Base-by-base conservation (phyloP, 1,284 basidiomycete genomes). In the Peniophora sp. region DNA sequence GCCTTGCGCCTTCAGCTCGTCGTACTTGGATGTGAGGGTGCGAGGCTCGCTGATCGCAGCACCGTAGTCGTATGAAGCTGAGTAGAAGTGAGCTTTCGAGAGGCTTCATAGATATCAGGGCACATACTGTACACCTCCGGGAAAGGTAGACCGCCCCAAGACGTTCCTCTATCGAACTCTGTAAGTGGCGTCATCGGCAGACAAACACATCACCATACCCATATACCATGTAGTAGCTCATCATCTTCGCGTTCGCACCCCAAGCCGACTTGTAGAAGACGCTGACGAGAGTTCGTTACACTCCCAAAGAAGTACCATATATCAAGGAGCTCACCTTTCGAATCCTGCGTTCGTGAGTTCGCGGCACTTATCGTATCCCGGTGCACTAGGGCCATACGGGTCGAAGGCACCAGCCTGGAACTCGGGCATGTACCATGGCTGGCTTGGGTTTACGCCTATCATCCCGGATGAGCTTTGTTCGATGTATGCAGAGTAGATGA, bases 181-280 rank as follows among this genome's bases (percentile, higher is more conserved):
- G 47, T 17, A 55, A 8, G 20, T 47, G 51, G 23, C n/a, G 24
- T 22, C 34, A 1, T 3, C 3, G 37, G 14, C 20, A 22, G 49
- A 17, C 37, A 15, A 22, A 41, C 41, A 24, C 23, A 12, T 52
- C 12, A n/a, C 39, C 69, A 27, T 61, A 84, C 84, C 84, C 85
- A 56, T 81, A 88, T 51, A 86, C 60, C 87, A 89, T 89, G 64
- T 90, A 90, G 58, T 85, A 86, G 56, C 77, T 88, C 48, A 88
- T 79, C 51, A 89, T 56, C 60, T 89, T 88, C 2, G 78, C 83
- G 62, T 89, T 89, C 41, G 78, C 75, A 2, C 87, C 85, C 84
- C 84, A 88, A 43, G 88, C 71, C 47, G 85, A 72, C 49, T 81
- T 72, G 59, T 89, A 80, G 64, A 88, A 89, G 1, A 89, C 87